Conservation (phyloP, 768 basidiomycete species). For the Termitomyces sp. region DNA sequence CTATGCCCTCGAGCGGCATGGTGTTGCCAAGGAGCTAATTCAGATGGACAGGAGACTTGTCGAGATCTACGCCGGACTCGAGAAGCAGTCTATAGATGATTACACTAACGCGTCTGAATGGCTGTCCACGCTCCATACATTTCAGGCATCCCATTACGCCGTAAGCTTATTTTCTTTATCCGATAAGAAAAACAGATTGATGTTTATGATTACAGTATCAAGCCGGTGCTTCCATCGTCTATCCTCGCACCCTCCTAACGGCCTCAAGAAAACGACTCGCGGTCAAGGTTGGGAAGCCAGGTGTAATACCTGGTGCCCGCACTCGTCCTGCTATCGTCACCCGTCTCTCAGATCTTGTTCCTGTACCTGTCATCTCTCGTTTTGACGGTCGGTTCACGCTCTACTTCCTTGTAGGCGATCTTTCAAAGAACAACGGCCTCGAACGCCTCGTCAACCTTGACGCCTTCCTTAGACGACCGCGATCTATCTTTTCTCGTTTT, state of each 20-base stretch:
- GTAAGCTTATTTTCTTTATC: background rate
- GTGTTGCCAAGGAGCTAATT: conserved; percentile 15
- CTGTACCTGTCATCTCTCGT: conserved; percentile 10
- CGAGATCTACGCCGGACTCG: conserved; percentile 18
- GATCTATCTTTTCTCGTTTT: conserved; percentile 15
- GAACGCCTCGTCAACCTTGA: conserved; percentile 13
- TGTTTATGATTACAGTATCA: conserved; percentile 10
- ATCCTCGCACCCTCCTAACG: conserved; percentile 13
- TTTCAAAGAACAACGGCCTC: conserved; percentile 6
- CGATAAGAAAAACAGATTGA: background rate
- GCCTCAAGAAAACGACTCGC: conserved; percentile 9
- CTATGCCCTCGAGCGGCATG: conserved; percentile 14
- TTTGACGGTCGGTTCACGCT: conserved; percentile 18
- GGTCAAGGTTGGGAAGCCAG: conserved; percentile 16
- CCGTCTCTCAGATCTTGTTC: conserved; percentile 16
- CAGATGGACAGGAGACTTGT: conserved; percentile 17
- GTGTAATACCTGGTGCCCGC: conserved; percentile 11
- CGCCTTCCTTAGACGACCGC: conserved; percentile 4
- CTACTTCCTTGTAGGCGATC: conserved; percentile 18
- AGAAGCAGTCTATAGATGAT: conserved; percentile 18
- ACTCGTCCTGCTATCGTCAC: conserved; percentile 15
- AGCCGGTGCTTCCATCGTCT: conserved; percentile 18
- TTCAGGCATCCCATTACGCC: conserved; percentile 16
- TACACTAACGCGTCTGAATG: conserved; percentile 14
- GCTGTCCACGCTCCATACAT: conserved; percentile 13